These are phyloP conservation scores for Phytophthora capsici DNA, from an alignment of 352 stramenopile species.

Conservation along the genomic window DNA sequence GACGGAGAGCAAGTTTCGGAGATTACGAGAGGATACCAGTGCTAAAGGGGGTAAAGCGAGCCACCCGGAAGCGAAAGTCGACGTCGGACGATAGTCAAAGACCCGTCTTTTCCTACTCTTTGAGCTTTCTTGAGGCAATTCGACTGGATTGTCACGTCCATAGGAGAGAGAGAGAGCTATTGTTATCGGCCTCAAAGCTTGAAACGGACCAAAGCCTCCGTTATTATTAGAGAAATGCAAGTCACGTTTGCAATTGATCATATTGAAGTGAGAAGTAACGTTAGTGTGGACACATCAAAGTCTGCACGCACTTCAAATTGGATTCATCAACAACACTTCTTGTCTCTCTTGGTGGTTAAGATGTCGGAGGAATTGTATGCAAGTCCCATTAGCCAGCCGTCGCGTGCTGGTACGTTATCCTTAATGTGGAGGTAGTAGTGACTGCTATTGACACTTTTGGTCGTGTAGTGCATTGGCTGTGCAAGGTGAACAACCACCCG, in stretches of 20 bases:
- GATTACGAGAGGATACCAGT: constrained; percentile 27
- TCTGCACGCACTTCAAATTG: constrained; percentile 23
- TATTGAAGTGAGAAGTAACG: too few species aligned
- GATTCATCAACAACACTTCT: constrained; percentile 38
- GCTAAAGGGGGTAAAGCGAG: constrained; percentile 21
- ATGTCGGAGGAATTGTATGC: constrained; percentile 67
- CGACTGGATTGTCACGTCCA: constrained; percentile 30
- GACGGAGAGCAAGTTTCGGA: constrained; percentile 34
- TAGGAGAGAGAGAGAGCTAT: constrained; percentile 27
- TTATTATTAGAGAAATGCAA: constrained; percentile 20
- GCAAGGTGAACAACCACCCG: constrained; percentile 69
- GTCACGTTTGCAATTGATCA: too few species aligned
- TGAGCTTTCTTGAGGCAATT: constrained; percentile 13
- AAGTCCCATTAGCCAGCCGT: constrained; percentile 68
- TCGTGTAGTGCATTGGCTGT: constrained; percentile 67
- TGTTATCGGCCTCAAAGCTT: constrained; percentile 22
- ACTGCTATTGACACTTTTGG: not conserved
- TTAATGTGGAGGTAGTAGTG: not conserved
- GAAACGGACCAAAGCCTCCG: constrained; percentile 24
- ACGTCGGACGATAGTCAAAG: not conserved
- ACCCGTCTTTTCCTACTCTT: constrained; percentile 3
- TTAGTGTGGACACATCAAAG: too few species aligned
- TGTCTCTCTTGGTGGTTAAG: not conserved
- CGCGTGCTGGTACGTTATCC: constrained; percentile 47
- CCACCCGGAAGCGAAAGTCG: constrained; percentile 20